phyloP scores from a whole-genome alignment of 2,329 filamentous ascomycete genomes.

The Juglanconis oblonga region DNA sequence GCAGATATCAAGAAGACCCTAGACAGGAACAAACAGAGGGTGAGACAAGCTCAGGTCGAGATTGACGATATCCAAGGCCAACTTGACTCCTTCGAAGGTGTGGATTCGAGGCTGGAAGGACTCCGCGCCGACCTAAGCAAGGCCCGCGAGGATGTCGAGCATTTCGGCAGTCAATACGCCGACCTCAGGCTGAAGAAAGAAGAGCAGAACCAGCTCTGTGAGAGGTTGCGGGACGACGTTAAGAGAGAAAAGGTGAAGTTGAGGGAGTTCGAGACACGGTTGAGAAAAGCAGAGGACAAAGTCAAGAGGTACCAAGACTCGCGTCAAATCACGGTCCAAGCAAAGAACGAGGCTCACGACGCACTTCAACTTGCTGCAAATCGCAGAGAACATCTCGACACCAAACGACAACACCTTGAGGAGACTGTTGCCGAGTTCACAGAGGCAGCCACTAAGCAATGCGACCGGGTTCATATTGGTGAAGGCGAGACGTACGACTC shows the following conservation, averaged over 20 bases:
- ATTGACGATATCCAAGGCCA: slow-evolving; percentile 53
- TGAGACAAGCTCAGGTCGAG: slow-evolving; percentile 59
- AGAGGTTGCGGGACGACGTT: slow-evolving; percentile 36
- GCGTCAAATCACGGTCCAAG: slow-evolving; percentile 50
- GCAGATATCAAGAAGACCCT: slow-evolving; percentile 43
- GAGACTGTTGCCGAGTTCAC: slow-evolving; percentile 52
- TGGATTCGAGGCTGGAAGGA: slow-evolving; percentile 62
- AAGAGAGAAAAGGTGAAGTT: slow-evolving; percentile 30
- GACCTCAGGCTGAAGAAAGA: slow-evolving; percentile 47
- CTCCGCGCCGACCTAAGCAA: slow-evolving; percentile 58
- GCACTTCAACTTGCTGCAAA: slow-evolving; percentile 45
- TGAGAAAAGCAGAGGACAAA: slow-evolving; percentile 57
- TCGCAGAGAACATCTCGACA: slow-evolving; percentile 42
- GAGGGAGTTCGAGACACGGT: slow-evolving; percentile 40
- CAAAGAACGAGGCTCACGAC: slow-evolving; percentile 61
- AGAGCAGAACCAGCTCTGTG: slow-evolving; percentile 42
- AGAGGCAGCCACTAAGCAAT: slow-evolving; percentile 51
- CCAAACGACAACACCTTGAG: slow-evolving; percentile 44
- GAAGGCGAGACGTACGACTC: slow-evolving; percentile 60
- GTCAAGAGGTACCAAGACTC: slow-evolving; percentile 44
- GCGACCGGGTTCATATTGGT: slow-evolving; percentile 58
- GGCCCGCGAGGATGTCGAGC: slow-evolving; percentile 38
- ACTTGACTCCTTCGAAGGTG: slow-evolving; percentile 64
- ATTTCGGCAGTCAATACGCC: slow-evolving; percentile 55
- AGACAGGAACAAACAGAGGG: slow-evolving; percentile 44